phyloP scores from a whole-genome alignment of 2,329 filamentous ascomycete genomes.

The Colletotrichum sansevieriae region DNA sequence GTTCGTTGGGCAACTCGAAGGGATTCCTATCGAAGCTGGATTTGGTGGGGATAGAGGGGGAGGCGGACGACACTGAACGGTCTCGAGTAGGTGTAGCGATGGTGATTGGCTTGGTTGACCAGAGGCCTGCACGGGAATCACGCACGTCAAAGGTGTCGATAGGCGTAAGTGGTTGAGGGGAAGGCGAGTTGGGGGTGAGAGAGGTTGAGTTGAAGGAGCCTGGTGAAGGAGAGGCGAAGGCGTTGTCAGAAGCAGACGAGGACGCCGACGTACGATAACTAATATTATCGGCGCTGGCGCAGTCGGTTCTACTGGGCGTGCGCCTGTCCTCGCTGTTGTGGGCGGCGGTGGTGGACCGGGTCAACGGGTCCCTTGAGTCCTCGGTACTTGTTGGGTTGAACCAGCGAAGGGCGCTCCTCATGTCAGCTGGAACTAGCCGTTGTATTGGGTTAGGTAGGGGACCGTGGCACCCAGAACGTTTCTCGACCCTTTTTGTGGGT shows the following conservation, averaged over 20 bases:
- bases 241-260: constrained; percentile 41
- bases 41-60: constrained; percentile 46
- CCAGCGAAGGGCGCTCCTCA: constrained; percentile 44
- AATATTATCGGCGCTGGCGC: constrained; percentile 51
- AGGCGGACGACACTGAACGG: constrained; percentile 43
- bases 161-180: constrained; percentile 61
- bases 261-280: constrained; percentile 53
- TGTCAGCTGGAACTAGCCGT: constrained; percentile 42
- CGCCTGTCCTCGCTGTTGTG: constrained; percentile 39
- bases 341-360: constrained; percentile 44
- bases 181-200: constrained; percentile 54
- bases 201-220: constrained; percentile 50
- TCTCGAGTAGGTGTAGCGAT: constrained; percentile 47
- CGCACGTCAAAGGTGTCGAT: constrained; percentile 47
- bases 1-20: constrained; percentile 46
- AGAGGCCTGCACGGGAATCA: constrained; percentile 42
- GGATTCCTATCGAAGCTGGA: constrained; percentile 45
- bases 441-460: constrained; percentile 41
- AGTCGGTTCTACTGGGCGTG: constrained; percentile 37
- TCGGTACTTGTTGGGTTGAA: constrained; percentile 44
- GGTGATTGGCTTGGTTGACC: constrained; percentile 53
- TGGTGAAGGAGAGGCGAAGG: constrained; percentile 47
- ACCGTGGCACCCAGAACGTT: constrained; percentile 42
- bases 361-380: constrained; percentile 43
- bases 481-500: constrained; percentile 43